Evolutionary conservation across 1,139 yeast species (phyloP).

Genomic region (Lodderomyces jiufengensis): DNA sequence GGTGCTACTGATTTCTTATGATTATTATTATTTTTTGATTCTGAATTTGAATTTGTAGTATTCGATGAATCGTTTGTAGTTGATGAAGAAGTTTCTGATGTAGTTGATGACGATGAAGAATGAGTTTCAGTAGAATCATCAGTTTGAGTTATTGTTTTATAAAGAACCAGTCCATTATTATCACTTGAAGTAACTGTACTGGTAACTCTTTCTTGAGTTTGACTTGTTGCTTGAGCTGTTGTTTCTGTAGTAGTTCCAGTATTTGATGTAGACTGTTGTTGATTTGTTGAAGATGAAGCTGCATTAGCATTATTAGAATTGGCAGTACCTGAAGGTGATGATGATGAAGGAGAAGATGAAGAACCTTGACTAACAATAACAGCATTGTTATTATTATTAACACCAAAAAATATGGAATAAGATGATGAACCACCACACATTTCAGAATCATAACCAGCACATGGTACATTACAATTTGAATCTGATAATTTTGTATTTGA

Average conservation of each 20-base stretch:
- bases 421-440: slow-evolving; percentile 55
- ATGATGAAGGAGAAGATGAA: slow-evolving; percentile 5
- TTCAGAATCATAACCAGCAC: slow-evolving; percentile 50
- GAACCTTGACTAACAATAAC: slow-evolving; percentile 7
- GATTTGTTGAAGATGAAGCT: not conserved
- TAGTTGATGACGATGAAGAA: slow-evolving; percentile 2
- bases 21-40: not conserved
- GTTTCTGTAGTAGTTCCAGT: slow-evolving; percentile 1
- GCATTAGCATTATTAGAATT: not conserved
- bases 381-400: slow-evolving; percentile 1
- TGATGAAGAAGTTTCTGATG: slow-evolving; percentile 20
- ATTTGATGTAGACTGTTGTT: no score
- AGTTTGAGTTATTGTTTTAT: slow-evolving; percentile 11
- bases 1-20: slow-evolving; percentile 39
- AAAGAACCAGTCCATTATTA: slow-evolving; percentile 12
- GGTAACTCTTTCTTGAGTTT: slow-evolving; percentile 1
- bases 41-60: not conserved
- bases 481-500: slow-evolving; percentile 20
- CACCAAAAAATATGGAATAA: slow-evolving; percentile 36
- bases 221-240: not conserved
- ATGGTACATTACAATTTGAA: slow-evolving; percentile 39
- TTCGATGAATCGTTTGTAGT: slow-evolving; percentile 1
- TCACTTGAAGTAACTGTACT: slow-evolving; percentile 12
- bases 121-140: slow-evolving; percentile 4
- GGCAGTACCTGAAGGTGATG: slow-evolving; percentile 23